Evolutionary conservation across 768 basidiomycete species (phyloP), one percentile per base, ranked within the genome.

Genomic region (Boletus rubescentipes): DNA sequence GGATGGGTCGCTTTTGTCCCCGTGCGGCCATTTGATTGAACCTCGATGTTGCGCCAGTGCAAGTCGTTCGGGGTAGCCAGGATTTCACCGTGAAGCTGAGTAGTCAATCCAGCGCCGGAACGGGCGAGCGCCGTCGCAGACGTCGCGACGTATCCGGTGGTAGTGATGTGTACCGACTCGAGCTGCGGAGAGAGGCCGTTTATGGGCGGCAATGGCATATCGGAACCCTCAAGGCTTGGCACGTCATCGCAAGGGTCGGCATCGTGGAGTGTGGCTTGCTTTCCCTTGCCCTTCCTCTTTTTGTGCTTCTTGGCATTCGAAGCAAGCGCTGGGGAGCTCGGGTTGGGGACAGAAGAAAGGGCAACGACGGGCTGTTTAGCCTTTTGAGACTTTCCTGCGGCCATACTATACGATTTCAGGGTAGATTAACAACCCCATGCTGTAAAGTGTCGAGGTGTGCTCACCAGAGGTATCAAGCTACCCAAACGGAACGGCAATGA

Each of bases 61-160:
- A 86, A 70, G 64, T 88, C 85, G 65, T 81, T 79, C 38, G 81
- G 83, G 32, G 82, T 81, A 43, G 79, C 78, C 38, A 84, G 67
- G 32, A 87, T 73, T 66, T 86, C 86, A 34, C 79, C 80, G 56
- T 84, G 84, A 14, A 83, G 72, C 45, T 73, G 66, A 15, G 71
- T 67, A 18, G 72, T 68, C 16, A 71, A 56, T 23, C 61, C 56
- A 32, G 63, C 53, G 40, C 74, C 72, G 32, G 73, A 53, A 31
- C 69, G 63, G 41, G 73, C 53, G 21, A 68, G 62, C 2, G 68
- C 57, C 26, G 72, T 61, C 21, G 73, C 65, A 18, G 73, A 73
- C 16, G 73, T 69, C 20, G 73, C 70, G 15, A 77, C 68, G 34
- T 75, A 73, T 37, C 77, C 77, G 9, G 75, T 80, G 9, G 79